Conservation (phyloP, 169 alveolate species). For the Plasmodium vivax region DNA sequence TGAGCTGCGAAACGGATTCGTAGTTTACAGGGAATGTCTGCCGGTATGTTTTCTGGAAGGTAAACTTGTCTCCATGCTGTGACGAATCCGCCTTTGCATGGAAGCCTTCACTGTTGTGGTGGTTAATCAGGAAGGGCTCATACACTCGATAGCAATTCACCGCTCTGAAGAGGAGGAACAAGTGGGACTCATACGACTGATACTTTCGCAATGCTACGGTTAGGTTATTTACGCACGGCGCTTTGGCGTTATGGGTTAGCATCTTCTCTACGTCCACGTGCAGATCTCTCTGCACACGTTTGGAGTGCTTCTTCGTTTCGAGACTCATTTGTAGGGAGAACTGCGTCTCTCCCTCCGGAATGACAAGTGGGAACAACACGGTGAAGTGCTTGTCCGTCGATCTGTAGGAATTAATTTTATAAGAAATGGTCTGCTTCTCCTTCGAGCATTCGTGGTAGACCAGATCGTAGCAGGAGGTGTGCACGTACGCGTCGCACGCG, state of each 20-base stretch:
- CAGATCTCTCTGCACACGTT: conserved; percentile 7
- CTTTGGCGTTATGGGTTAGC: neutral
- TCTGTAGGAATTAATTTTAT: conserved; percentile 54
- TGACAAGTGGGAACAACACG: conserved; percentile 18
- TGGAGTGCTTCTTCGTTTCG: conserved; percentile 18
- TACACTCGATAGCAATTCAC: conserved; percentile 42
- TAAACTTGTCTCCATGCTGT: conserved; percentile 21
- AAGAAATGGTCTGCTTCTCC: neutral
- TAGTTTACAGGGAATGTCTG: conserved; percentile 20
- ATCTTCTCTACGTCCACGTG: neutral
- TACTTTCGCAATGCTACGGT: conserved; percentile 10
- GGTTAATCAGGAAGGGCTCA: conserved; percentile 36
- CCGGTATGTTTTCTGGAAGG: conserved; percentile 57
- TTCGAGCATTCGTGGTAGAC: conserved; percentile 39
- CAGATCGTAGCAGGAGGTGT: conserved; percentile 53
- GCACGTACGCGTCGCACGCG: conserved; percentile 11
- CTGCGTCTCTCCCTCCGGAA: neutral
- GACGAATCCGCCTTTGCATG: conserved; percentile 15
- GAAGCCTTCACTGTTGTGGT: conserved; percentile 42
- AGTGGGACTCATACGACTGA: conserved; percentile 41
- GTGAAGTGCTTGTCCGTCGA: conserved; percentile 51
- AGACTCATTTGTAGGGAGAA: conserved; percentile 16
- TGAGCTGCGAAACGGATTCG: conserved; percentile 30
- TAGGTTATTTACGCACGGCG: conserved; percentile 36
- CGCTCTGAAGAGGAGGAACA: conserved; percentile 42